phyloP scores from a whole-genome alignment of 2,329 filamentous ascomycete genomes.

The Cladophialophora yegresii region DNA sequence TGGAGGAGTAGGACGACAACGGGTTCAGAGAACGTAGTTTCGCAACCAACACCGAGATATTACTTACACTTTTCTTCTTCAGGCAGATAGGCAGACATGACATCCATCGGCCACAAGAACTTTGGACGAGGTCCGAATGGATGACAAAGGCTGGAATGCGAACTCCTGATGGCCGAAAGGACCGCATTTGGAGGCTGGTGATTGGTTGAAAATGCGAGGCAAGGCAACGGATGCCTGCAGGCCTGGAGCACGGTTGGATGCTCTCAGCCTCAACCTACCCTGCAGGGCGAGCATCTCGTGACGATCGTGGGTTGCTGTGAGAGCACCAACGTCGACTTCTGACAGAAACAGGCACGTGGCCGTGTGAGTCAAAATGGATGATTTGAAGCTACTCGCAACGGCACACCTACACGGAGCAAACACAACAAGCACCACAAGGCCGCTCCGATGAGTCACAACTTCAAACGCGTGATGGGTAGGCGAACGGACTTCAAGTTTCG shows the following conservation, averaged over 20 bases:
- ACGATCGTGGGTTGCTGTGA: neutral
- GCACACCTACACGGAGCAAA: too few species aligned
- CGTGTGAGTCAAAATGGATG: neutral
- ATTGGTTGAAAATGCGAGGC: conserved; percentile 15
- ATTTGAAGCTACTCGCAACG: neutral
- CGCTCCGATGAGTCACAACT: neutral
- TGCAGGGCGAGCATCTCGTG: conserved; percentile 3
- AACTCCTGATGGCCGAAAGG: conserved; percentile 9
- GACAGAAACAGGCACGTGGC: neutral
- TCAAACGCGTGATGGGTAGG: neutral
- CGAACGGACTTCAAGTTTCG: neutral
- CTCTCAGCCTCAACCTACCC: conserved; percentile 1
- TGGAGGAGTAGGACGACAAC: neutral
- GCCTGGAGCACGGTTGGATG: neutral
- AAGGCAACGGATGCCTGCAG: conserved; percentile 20
- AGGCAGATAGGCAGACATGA: neutral
- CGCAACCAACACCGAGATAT: conserved; percentile 1
- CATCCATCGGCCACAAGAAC: conserved; percentile 6
- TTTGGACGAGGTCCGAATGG: neutral
- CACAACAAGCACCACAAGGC: neutral
- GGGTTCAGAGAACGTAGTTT: neutral
- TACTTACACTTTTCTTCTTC: conserved; percentile 9
- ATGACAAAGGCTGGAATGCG: conserved; percentile 6
- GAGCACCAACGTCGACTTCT: neutral
- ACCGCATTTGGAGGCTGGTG: neutral